Evolutionary conservation across 345 rosid species (phyloP).

Genomic region (Laguncularia racemosa): DNA sequence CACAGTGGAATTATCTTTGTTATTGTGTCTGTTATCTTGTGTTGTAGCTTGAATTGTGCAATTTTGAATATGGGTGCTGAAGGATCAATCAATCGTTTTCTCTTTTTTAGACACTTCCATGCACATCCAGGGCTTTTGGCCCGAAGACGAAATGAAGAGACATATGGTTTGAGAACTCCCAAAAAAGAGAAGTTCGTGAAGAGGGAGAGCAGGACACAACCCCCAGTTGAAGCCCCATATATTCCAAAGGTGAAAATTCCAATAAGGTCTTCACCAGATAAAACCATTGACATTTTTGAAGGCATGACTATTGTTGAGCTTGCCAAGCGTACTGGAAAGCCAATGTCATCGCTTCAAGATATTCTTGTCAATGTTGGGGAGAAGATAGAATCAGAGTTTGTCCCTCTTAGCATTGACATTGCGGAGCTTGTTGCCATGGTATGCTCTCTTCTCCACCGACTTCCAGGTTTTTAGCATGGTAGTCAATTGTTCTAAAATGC

Average conservation of each 20-base stretch:
- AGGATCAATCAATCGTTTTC: constrained; percentile 1
- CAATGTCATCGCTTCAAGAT: constrained; percentile 43
- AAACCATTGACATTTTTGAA: constrained; percentile 70
- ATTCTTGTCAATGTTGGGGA: constrained; percentile 80
- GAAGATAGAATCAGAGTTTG: constrained; percentile 64
- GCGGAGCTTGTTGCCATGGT: constrained; percentile 88
- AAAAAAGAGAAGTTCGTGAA: constrained; percentile 47
- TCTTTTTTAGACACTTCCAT: constrained; percentile 49
- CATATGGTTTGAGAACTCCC: constrained; percentile 38
- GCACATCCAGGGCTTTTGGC: constrained; percentile 44
- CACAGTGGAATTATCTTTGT: too few relatives aligned
- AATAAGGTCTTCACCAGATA: constrained; percentile 40
- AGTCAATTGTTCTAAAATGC: neutral
- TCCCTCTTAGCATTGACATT: constrained; percentile 66
- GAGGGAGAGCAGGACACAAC: constrained; percentile 32
- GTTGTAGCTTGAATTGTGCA: too few relatives aligned
- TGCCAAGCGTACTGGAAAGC: constrained; percentile 59
- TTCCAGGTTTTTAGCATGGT: neutral
- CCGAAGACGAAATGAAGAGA: constrained; percentile 33
- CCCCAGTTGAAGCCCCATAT: constrained; percentile 80
- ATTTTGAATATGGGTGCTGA: too few relatives aligned
- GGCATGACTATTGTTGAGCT: constrained; percentile 83
- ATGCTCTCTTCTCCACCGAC: constrained; percentile 11
- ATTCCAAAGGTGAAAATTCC: constrained; percentile 51
- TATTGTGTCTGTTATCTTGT: too few relatives aligned